Conservation (phyloP, 2,329 filamentous ascomycete genomes). For the Escovopsis sp. region DNA sequence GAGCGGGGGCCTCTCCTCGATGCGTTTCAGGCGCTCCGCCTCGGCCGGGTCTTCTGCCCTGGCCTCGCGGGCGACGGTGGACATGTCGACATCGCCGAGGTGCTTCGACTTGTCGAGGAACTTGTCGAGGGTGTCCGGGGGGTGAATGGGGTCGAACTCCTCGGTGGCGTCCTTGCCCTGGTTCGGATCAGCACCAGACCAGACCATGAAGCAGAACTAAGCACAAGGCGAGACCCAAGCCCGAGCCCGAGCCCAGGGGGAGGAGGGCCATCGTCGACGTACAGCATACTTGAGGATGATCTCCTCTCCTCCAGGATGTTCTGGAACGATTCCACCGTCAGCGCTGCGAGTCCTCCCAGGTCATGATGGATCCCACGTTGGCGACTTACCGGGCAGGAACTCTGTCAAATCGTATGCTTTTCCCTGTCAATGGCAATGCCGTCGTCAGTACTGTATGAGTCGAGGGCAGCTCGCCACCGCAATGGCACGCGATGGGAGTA, state of each 20-base stretch:
- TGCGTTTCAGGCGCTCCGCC: conserved; percentile 53
- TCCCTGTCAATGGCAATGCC: conserved; percentile 31
- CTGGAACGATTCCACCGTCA: conserved; percentile 21
- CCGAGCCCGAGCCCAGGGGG: no score
- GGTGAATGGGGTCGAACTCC: conserved; percentile 78
- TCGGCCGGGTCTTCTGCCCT: conserved; percentile 50
- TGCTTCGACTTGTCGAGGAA: conserved; percentile 78
- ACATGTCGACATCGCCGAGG: conserved; percentile 79
- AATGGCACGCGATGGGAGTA: no score
- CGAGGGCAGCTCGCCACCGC: no score
- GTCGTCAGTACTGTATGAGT: conserved; percentile 1
- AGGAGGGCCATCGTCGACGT: conserved; percentile 9
- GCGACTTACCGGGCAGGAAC: conserved; percentile 53
- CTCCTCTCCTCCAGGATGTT: conserved; percentile 77
- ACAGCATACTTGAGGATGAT: conserved; percentile 92
- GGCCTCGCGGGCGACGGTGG: conserved; percentile 55
- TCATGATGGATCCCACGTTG: no score
- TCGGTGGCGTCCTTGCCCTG: conserved; percentile 82
- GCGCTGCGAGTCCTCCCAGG: not conserved
- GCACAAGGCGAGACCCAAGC: no score
- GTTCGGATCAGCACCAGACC: not conserved
- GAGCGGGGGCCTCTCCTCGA: conserved; percentile 60
- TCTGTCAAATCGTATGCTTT: conserved; percentile 84
- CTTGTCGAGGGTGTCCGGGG: conserved; percentile 73
- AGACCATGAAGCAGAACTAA: no score